These are phyloP conservation scores for Ganoderma meredithae DNA, from an alignment of 1,284 basidiomycete genomes.

Conservation along the genomic window DNA sequence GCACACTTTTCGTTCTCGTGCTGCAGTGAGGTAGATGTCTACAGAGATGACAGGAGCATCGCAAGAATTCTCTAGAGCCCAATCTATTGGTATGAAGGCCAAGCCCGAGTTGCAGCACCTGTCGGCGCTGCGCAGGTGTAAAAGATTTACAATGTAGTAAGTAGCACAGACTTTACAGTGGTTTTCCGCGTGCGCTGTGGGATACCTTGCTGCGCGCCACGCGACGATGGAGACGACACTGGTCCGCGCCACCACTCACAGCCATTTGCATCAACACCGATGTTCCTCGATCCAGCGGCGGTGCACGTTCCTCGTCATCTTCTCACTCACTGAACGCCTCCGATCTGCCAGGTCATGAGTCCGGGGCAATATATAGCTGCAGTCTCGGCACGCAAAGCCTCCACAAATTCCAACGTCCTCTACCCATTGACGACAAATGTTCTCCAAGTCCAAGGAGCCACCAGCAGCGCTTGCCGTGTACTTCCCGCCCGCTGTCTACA, in stretches of 20 bases:
- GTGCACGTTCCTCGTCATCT: background rate
- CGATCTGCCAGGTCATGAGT: background rate
- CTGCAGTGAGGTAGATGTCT: no score
- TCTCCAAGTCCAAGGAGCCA: background rate
- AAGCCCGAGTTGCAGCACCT: no score
- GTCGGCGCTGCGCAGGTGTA: no score
- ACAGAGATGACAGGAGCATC: no score
- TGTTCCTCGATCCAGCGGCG: background rate
- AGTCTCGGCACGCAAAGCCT: background rate
- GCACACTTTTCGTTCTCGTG: no score
- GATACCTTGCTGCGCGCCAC: background rate
- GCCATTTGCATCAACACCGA: background rate
- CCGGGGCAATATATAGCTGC: background rate
- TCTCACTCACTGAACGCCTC: background rate
- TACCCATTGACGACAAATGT: background rate
- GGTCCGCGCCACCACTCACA: background rate
- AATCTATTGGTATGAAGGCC: no score
- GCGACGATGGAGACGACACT: background rate
- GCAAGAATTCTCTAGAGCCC: no score
- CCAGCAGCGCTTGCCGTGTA: background rate
- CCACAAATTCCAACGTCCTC: background rate
- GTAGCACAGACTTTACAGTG: background rate
- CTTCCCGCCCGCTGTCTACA: conserved; percentile 11
- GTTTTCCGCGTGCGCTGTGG: background rate
- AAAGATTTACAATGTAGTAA: no score